These are phyloP conservation scores for Pichia nakasei DNA, from an alignment of 805 yeast species.

Conservation along the genomic window DNA sequence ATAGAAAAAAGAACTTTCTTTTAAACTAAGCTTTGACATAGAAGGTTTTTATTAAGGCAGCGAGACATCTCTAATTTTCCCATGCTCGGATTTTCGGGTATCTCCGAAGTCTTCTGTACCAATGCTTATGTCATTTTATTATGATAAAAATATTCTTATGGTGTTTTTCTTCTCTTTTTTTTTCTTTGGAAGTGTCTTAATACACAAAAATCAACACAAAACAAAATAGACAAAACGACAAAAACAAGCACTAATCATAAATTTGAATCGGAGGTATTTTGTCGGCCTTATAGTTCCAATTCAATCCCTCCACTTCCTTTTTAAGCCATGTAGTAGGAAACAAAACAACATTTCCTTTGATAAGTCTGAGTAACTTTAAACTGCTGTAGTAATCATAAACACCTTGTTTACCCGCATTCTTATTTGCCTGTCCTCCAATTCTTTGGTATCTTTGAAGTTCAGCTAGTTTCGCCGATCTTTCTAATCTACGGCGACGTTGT, in stretches of 20 bases:
- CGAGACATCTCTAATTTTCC: too few relatives aligned
- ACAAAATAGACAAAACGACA: background rate
- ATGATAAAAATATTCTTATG: too few relatives aligned
- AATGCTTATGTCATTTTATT: too few relatives aligned
- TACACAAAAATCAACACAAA: too few relatives aligned
- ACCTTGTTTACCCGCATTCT: conserved; percentile 4
- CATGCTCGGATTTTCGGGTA: too few relatives aligned
- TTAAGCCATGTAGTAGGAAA: conserved; percentile 90
- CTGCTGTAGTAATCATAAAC: conserved; percentile 63
- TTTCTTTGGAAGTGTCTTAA: too few relatives aligned
- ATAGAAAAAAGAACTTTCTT: too few relatives aligned
- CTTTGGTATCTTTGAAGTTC: conserved; percentile 23
- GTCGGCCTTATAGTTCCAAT: conserved; percentile 94
- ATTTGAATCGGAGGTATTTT: conserved; percentile 93
- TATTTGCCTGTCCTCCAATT: conserved; percentile 6
- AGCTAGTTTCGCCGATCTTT: conserved; percentile 21
- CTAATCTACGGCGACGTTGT: conserved; percentile 11
- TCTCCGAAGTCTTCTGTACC: too few relatives aligned
- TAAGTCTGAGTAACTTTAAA: conserved; percentile 55
- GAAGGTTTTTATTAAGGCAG: too few relatives aligned
- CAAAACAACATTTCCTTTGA: conserved; percentile 82
- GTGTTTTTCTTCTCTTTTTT: too few relatives aligned
- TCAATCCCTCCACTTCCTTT: conserved; percentile 79
- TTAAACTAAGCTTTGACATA: too few relatives aligned
- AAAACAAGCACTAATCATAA: conserved; percentile 43